Evolutionary conservation across 108 stramenopile species (phyloP).

Genomic region (Discostella stelligeroides): DNA sequence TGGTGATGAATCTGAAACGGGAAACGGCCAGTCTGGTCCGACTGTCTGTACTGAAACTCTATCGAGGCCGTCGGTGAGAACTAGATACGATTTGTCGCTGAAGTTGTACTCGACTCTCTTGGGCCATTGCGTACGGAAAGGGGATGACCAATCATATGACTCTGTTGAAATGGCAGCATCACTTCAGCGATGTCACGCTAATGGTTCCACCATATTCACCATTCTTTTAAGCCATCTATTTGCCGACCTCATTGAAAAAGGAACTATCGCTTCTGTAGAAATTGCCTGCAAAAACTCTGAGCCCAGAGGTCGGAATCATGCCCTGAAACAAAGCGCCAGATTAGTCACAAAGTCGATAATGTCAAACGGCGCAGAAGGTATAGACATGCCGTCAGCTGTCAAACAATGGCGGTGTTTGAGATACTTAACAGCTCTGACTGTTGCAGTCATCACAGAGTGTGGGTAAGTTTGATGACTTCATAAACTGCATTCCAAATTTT

Average conservation of each 20-base stretch:
- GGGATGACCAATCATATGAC: slow-evolving; percentile 67
- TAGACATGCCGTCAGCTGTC: slow-evolving; percentile 72
- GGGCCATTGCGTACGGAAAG: slow-evolving; percentile 69
- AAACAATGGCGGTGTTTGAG: slow-evolving; percentile 77
- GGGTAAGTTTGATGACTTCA: slow-evolving; percentile 42
- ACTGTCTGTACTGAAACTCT: slow-evolving; percentile 32
- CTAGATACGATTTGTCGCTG: slow-evolving; percentile 67
- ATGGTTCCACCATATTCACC: slow-evolving; percentile 75
- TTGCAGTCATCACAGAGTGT: slow-evolving; percentile 65
- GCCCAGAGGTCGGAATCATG: slow-evolving; percentile 40
- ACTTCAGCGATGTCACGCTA: slow-evolving; percentile 72
- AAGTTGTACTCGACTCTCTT: slow-evolving; percentile 80
- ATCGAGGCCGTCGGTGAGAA: slow-evolving; percentile 49
- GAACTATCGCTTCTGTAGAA: slow-evolving; percentile 55
- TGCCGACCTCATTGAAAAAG: slow-evolving; percentile 72
- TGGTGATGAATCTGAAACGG: slow-evolving; percentile 10
- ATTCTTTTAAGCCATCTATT: slow-evolving; percentile 74
- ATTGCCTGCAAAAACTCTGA: slow-evolving; percentile 40
- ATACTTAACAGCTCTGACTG: slow-evolving; percentile 65
- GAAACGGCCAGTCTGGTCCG: slow-evolving; percentile 1
- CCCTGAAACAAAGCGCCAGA: slow-evolving; percentile 72
- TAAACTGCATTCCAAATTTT: neutral
- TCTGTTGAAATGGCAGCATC: slow-evolving; percentile 79
- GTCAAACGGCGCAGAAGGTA: slow-evolving; percentile 59
- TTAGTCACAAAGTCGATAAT: slow-evolving; percentile 81